Percentiles rank a stretch among this genome's conserved stretches.
Conservation (phyloP, 2,329 filamentous ascomycete species). For the Sarocladium kiliense region DNA sequence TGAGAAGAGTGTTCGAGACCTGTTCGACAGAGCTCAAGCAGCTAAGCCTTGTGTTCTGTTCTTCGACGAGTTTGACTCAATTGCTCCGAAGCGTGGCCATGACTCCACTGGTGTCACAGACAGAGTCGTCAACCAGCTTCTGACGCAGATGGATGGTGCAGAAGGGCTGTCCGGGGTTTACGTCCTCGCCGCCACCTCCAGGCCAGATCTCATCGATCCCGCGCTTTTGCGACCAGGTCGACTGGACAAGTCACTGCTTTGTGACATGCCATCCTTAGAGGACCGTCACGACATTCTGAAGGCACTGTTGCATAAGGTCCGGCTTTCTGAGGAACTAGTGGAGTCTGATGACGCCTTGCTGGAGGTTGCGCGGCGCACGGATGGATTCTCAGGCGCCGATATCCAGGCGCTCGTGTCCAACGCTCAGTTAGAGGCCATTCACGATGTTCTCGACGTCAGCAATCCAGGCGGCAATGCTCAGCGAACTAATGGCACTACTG, state of each 20-base stretch:
- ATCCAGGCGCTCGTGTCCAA: conserved; percentile 94
- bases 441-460: conserved; percentile 70
- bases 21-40: conserved; percentile 88
- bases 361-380: conserved; percentile 75
- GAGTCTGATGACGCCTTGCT: conserved; percentile 50
- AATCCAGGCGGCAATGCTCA: conserved; percentile 33
- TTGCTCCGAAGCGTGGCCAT: conserved; percentile 93
- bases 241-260: conserved; percentile 87
- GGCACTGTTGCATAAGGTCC: conserved; percentile 77
- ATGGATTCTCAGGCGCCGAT: conserved; percentile 91
- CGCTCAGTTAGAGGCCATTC: conserved; percentile 93
- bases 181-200: conserved; percentile 86
- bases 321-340: conserved; percentile 62
- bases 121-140: conserved; percentile 93
- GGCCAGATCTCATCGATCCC: conserved; percentile 93
- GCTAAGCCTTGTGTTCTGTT: conserved; percentile 92
- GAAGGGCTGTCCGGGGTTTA: conserved; percentile 94
- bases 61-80: conserved; percentile 98
- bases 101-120: conserved; percentile 98
- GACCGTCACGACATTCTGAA: conserved; percentile 86
- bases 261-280: conserved; percentile 74
- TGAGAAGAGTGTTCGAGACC: conserved; percentile 90
- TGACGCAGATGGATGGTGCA: conserved; percentile 98
- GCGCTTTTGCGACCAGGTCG: conserved; percentile 86
- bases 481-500: conserved; percentile 29